Evolutionary conservation across 352 stramenopile species (phyloP).

Genomic region (Saprolegnia parasitica): DNA sequence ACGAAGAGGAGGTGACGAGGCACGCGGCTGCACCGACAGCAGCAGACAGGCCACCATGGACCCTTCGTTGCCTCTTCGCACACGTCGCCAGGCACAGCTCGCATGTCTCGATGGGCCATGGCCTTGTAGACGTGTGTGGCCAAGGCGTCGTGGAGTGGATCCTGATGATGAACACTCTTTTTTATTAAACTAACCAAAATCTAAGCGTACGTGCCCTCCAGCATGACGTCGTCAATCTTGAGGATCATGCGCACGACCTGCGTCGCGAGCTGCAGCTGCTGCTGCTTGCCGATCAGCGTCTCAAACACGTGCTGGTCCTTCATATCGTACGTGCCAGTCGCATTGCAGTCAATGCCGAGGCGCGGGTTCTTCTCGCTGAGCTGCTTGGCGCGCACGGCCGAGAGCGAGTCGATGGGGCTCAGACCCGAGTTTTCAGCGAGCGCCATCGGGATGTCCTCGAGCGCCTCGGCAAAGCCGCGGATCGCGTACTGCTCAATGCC

Average conservation of each 20-base stretch:
- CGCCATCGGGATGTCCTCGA: conserved; percentile 99
- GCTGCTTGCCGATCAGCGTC: conserved; percentile 99
- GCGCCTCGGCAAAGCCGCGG: conserved; percentile 96
- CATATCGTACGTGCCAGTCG: conserved; percentile 93
- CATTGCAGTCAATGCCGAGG: conserved; percentile 96
- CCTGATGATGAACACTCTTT: not conserved
- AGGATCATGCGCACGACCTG: conserved; percentile 99
- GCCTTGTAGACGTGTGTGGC: no score
- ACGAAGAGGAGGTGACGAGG: no score
- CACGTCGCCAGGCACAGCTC: no score
- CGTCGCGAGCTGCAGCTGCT: conserved; percentile 98
- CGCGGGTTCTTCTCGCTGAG: conserved; percentile 93
- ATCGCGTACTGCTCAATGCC: conserved; percentile 96
- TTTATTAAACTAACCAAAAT: not conserved
- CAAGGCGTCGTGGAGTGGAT: no score
- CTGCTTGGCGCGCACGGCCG: conserved; percentile 93
- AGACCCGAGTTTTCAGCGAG: conserved; percentile 98
- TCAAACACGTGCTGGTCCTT: conserved; percentile 99
- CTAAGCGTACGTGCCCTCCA: conserved; percentile 88
- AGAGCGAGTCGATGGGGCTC: conserved; percentile 97
- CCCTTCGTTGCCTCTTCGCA: no score
- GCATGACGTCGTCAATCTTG: conserved; percentile 99
- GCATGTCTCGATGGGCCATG: no score
- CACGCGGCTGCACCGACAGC: no score
- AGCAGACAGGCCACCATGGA: no score